Evolutionary conservation across 2,329 filamentous ascomycete species (phyloP), one percentile per base, ranked within the genome.

Genomic region (Rhytidhysteron rufulum): DNA sequence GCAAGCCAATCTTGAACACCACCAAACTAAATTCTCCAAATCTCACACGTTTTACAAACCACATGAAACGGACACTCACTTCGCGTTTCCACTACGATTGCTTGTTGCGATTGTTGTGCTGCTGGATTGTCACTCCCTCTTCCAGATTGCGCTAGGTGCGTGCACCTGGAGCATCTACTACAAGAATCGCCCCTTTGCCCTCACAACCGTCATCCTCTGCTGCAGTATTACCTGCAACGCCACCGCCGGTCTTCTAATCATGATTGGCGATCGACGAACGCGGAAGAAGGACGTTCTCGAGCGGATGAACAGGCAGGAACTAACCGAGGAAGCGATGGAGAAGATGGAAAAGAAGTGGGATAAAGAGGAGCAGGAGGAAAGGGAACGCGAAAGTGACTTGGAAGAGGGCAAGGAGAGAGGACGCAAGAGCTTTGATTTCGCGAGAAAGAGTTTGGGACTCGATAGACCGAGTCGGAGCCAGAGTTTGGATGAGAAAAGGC

Each of bases 41-140:
- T 88, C 84, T 0, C 88, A 94, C 61, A 89, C 85, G 5, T 94
- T 91, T 64, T 94, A 94, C 72, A 90, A 90, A 55, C 87, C 88
- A 0, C 85, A 94, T 62, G 88, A 94, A 65, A 94, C 88, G 0
- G 73, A 80, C 24, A 94, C 88, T 0, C 88, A 94, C 59, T 75
- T 81, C 57, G 84, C 88, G 0, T 94, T 94, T 46, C 86, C 88
- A 0, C 70, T 90, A 1, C 75, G 77, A 22, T 72, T 88, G 5
- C 79, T 94, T 22, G 75, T 93, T 27, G 81, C 85, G 42, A 82
- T 91, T 43, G 83, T 91, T n/a, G 72, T 87, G 5, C 70, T 94
- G 2, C 74, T 93, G 3, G 88, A 94, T 61, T 83, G 78, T 45
- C 88, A 94, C 67, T 88, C 84, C 4, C 71, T 86, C 24, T 75